Conservation (phyloP, 805 yeast species). For the Komagataella populi region DNA sequence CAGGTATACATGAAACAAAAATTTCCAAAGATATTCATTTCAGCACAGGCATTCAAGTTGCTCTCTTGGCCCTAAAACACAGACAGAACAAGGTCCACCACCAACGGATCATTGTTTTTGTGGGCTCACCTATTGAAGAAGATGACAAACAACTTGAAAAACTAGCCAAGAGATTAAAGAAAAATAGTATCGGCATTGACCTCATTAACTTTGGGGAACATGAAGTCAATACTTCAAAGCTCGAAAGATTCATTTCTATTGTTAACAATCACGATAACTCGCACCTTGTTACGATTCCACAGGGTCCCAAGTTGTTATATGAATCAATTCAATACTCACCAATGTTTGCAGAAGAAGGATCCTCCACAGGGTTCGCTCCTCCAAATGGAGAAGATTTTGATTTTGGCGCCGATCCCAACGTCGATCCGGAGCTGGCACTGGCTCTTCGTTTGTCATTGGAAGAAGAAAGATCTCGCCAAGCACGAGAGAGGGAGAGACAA, state of each 20-base stretch:
- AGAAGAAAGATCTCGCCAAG: slow-evolving; percentile 89
- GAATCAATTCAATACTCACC: slow-evolving; percentile 72
- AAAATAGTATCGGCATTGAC: slow-evolving; percentile 83
- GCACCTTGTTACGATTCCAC: slow-evolving; percentile 76
- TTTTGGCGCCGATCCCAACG: slow-evolving; percentile 69
- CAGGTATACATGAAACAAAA: slow-evolving; percentile 71
- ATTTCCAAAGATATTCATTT: slow-evolving; percentile 59
- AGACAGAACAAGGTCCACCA: slow-evolving; percentile 89
- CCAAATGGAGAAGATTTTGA: slow-evolving; percentile 37
- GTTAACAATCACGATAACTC: slow-evolving; percentile 70
- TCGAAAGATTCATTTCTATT: slow-evolving; percentile 63
- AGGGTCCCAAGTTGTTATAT: slow-evolving; percentile 74
- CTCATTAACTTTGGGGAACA: slow-evolving; percentile 89
- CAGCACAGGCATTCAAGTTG: slow-evolving; percentile 82
- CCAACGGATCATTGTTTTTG: slow-evolving; percentile 81
- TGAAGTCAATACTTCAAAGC: slow-evolving; percentile 55
- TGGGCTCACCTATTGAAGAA: slow-evolving; percentile 74
- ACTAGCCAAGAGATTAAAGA: slow-evolving; percentile 85
- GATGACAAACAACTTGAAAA: slow-evolving; percentile 59
- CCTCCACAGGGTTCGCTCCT: slow-evolving; percentile 27
- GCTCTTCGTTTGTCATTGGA: slow-evolving; percentile 90
- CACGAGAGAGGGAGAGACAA: slow-evolving; percentile 1
- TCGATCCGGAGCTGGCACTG: slow-evolving; percentile 95
- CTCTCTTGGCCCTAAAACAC: slow-evolving; percentile 86
- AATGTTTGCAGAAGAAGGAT: slow-evolving; percentile 55